Evolutionary conservation across 345 rosid genomes (phyloP), one percentile per base, ranked within the genome.

Genomic region (Durio zibethinus): DNA sequence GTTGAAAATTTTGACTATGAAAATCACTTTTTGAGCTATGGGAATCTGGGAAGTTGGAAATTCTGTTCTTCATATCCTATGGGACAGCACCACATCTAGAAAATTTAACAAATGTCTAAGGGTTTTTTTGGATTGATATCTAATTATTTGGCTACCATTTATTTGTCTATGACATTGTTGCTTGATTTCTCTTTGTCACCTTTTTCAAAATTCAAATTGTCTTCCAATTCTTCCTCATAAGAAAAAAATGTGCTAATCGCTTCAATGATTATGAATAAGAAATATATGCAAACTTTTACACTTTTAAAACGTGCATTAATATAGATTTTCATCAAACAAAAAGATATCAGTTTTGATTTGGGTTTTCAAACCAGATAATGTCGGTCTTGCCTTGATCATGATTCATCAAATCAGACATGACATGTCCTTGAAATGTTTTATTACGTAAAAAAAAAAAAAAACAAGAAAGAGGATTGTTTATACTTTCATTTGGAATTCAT

Each of bases 41-140:
- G 5, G 38, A 18, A 64, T 64, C 69, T 68, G 45, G 56, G 73
- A 68, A 6, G 36, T 45, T 45, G 73, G 73, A 68, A 45, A 68
- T 53, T 20, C 0, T 53, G 25, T 53, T 53, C 59, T 53, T 53
- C 25, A 5, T n/a, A 53, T 53, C 10, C 4, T 33, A 3, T 16
- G 1, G 53, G 21, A 1, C 5, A 16, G 8, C n/a, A 47, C 14
- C 54, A 5, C n/a, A 50, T 16, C 54, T 18, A 50, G 54, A 50
- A 16, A 16, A 18, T 50, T 4, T 50, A 1, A 50, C 23, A 21
- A 2, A 2, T 23, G 62, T 10, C 62, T 57, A 23, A 57, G 25
- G 62, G 10, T 5, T 57, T 25, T 0, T 10, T 23, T 8, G n/a
- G n/a, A n/a, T n/a, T n/a, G n/a, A n/a, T n/a, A n/a, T n/a, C n/a